Evolutionary conservation across 768 basidiomycete genomes (phyloP), one percentile per base, ranked within the genome.

Genomic region (Rhodosporidiobolus odoratus): DNA sequence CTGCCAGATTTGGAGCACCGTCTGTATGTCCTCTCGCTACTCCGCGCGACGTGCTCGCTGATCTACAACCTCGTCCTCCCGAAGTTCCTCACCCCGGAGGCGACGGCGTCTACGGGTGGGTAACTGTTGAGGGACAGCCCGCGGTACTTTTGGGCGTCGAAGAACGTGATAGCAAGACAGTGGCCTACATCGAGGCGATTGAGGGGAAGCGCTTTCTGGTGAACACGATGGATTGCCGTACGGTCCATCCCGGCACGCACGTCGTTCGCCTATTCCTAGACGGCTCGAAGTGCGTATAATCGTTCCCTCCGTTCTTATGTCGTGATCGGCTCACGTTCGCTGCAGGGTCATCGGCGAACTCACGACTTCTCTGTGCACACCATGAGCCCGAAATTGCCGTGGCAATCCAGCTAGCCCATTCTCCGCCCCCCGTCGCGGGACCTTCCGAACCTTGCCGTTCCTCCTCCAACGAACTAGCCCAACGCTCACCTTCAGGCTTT

Each of bases 151-250:
- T 52, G 38, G n/a, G 37, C 12, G 38, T 38, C 27, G 38, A 40
- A 15, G 13, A 53, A 19, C 6, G 21, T 27, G 47, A 56, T 15
- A 25, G 21, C 57, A 58, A 52, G 57, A 30, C 37, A 4, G 7
- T 41, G 21, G 32, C 47, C 5, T 66, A 66, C 58, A 50, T 66
- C 56, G 58, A 66, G 50, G 58, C 65, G 57, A 12, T 50, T 21
- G 65, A 59, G 21, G 65, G 65, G 3, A 27, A 59, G 50, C 25
- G 21, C n/a, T 66, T 66, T 25, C n/a, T 15, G 16, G 58, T 53
- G 17, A 12, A 35, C 4, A 9, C 7, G 13, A 23, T 12, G 8
- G 56, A 65, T 38, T 30, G 27, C 4, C 43, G 45, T 3, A 43
- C 41, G n/a, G 9, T 40, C 10, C 12, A 8, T 8, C 30, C 37